A percentile compares a stretch with the other conserved stretches of the same genome.
These are phyloP conservation scores for Ascochyta clinopodiicola DNA, from an alignment of 2,329 filamentous ascomycete genomes.

Conservation along the genomic window DNA sequence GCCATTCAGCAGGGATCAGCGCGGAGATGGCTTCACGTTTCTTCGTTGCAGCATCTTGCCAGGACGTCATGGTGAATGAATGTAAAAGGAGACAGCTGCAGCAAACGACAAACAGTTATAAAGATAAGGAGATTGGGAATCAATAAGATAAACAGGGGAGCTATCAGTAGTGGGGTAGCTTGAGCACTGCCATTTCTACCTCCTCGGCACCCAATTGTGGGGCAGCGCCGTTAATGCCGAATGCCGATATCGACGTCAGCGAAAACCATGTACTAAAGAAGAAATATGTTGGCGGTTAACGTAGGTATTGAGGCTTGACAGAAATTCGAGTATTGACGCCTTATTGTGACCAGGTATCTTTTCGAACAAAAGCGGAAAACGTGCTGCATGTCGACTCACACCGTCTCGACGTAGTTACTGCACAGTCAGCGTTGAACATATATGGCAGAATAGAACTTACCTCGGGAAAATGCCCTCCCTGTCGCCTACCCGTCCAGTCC, in stretches of 20 bases:
- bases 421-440: not conserved
- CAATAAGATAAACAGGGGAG: not conserved
- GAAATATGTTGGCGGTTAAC: not conserved
- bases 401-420: slow-evolving; percentile 52
- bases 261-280: not conserved
- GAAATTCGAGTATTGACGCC: slow-evolving; percentile 14
- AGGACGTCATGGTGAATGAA: slow-evolving; percentile 48
- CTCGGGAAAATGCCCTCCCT: slow-evolving; percentile 93
- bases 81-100: not conserved
- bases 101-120: not conserved
- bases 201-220: not conserved
- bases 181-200: not conserved
- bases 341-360: slow-evolving; percentile 18
- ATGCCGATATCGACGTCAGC: not conserved
- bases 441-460: slow-evolving; percentile 47
- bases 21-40: slow-evolving; percentile 63
- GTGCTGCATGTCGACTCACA: slow-evolving; percentile 17
- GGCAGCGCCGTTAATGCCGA: not conserved
- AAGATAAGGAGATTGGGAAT: not conserved
- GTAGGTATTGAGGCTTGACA: slow-evolving; percentile 12
- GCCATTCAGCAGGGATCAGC: slow-evolving; percentile 65
- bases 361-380: slow-evolving; percentile 2
- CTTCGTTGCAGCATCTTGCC: slow-evolving; percentile 58
- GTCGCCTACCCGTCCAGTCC: slow-evolving; percentile 88
- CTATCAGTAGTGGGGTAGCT: not conserved